Evolutionary conservation across 306 rosid genomes (phyloP).

Genomic region (Hylodesmum podocarpum): DNA sequence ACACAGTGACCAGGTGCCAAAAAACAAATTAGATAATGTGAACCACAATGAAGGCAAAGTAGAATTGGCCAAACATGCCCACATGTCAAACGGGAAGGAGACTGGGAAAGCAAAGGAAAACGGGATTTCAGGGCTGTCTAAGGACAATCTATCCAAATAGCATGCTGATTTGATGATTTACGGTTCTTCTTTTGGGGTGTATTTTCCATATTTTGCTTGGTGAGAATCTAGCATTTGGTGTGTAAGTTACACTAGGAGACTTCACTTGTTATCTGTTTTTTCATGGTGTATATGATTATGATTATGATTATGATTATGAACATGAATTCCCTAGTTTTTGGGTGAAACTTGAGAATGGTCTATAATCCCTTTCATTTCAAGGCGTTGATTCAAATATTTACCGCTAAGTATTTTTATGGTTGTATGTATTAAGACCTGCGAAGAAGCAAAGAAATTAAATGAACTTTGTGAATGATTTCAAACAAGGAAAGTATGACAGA

Average conservation of each 20-base stretch:
- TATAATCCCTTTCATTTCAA: background rate
- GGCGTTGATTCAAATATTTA: slow-evolving; percentile 13
- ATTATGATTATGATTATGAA: background rate
- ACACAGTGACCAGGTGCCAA: slow-evolving; percentile 39
- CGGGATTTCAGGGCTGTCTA: slow-evolving; percentile 26
- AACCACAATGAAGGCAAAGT: slow-evolving; percentile 34
- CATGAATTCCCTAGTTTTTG: background rate
- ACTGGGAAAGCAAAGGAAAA: slow-evolving; percentile 52
- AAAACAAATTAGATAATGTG: slow-evolving; percentile 32
- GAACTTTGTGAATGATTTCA: slow-evolving; percentile 19
- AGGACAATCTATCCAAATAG: slow-evolving; percentile 27
- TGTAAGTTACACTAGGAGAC: slow-evolving; percentile 9
- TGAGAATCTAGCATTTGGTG: slow-evolving; percentile 31
- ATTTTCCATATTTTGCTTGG: slow-evolving; percentile 30
- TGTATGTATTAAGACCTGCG: background rate
- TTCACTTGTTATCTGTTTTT: background rate
- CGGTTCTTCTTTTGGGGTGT: background rate
- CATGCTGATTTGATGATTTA: slow-evolving; percentile 4
- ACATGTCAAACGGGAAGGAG: slow-evolving; percentile 50
- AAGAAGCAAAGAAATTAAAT: slow-evolving; percentile 6
- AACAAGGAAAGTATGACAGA: slow-evolving; percentile 6
- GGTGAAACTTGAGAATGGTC: slow-evolving; percentile 6
- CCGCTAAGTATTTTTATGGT: background rate
- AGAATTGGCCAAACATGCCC: slow-evolving; percentile 27
- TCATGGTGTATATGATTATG: background rate